phyloP scores from a whole-genome alignment of 257 asterid species.

The Gentiana straminea region DNA sequence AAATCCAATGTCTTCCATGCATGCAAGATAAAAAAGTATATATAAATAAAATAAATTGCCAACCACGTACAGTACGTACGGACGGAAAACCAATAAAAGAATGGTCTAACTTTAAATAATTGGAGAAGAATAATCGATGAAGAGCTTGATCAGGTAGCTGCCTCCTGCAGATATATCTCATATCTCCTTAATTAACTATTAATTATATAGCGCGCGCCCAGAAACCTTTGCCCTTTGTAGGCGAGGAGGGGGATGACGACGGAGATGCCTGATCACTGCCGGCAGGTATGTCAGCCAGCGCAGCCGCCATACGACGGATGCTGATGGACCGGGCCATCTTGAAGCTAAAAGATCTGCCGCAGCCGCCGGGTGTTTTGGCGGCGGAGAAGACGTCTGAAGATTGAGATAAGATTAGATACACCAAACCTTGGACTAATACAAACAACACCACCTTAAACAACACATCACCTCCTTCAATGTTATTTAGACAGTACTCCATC shows the following conservation, averaged over 20 bases:
- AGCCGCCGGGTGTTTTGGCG: slow-evolving; percentile 9
- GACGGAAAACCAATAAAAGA: too few relatives aligned
- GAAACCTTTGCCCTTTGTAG: slow-evolving; percentile 3
- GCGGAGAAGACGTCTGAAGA: slow-evolving; percentile 55
- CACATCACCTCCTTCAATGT: slow-evolving; percentile 8
- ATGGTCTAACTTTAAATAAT: too few relatives aligned
- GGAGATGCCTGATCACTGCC: slow-evolving; percentile 24
- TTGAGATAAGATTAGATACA: slow-evolving; percentile 46
- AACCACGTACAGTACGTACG: too few relatives aligned
- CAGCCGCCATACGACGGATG: slow-evolving; percentile 65
- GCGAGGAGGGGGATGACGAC: slow-evolving; percentile 22
- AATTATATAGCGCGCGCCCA: neutral
- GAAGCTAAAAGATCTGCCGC: slow-evolving; percentile 40
- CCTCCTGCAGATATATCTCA: too few relatives aligned
- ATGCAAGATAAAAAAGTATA: too few relatives aligned
- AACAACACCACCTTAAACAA: slow-evolving; percentile 43
- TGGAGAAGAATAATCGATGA: too few relatives aligned
- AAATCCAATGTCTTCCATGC: too few relatives aligned
- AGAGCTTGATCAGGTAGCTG: too few relatives aligned
- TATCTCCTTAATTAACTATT: too few relatives aligned
- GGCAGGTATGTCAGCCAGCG: slow-evolving; percentile 52
- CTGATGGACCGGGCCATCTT: slow-evolving; percentile 46
- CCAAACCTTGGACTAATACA: slow-evolving; percentile 51
- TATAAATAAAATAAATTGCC: too few relatives aligned
- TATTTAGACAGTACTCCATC: slow-evolving; percentile 3